Percentiles rank a stretch among this genome's conserved stretches.
Conservation (phyloP, 305 asterid species). For the Fraxinus angustifolia region DNA sequence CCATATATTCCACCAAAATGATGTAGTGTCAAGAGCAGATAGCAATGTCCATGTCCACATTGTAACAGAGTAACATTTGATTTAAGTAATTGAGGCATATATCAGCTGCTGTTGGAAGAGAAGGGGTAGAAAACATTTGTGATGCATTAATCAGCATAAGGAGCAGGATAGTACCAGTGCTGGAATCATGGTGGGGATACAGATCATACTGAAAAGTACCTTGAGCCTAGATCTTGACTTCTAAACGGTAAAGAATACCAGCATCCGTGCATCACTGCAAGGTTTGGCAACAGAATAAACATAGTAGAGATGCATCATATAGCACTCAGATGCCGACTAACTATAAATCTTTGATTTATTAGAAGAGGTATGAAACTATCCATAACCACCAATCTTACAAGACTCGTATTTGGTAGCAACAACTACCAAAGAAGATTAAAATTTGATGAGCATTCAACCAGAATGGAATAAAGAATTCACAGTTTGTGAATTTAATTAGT, state of each 20-base stretch:
- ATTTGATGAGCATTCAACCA: background rate
- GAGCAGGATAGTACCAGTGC: background rate
- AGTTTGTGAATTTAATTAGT: constrained; percentile 11
- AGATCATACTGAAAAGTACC: background rate
- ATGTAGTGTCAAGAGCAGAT: background rate
- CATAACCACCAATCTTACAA: background rate
- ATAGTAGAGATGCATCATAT: background rate
- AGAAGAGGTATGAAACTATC: background rate
- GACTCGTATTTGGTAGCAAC: background rate
- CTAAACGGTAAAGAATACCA: background rate
- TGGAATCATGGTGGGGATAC: background rate
- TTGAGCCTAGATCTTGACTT: background rate
- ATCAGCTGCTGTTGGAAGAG: background rate
- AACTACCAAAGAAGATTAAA: background rate
- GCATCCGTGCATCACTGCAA: background rate
- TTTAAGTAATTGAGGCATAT: background rate
- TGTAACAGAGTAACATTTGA: background rate
- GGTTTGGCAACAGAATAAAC: background rate
- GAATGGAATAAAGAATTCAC: constrained; percentile 1
- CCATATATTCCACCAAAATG: background rate
- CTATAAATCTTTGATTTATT: background rate
- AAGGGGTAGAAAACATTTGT: background rate
- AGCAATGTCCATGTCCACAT: background rate
- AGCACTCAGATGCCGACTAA: background rate
- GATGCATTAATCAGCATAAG: background rate